Conservation (phyloP, 495 filamentous ascomycete species). For the Pyronema omphalodes region DNA sequence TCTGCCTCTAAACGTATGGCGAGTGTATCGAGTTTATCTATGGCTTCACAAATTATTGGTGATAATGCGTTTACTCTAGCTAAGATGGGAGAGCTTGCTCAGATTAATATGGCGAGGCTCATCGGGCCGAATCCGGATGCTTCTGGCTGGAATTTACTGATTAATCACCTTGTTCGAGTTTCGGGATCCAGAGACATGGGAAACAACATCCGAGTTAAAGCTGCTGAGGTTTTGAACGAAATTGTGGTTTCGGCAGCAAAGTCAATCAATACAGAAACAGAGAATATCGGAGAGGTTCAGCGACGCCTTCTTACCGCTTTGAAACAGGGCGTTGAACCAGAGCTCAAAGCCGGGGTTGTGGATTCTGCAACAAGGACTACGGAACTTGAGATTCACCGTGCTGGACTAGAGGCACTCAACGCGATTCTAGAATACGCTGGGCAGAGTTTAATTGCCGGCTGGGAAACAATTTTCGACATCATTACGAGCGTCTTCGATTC, state of each 20-base stretch:
- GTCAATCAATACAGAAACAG: conserved; percentile 30
- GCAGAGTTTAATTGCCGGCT: conserved; percentile 61
- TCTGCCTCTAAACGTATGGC: conserved; percentile 37
- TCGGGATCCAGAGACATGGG: conserved; percentile 36
- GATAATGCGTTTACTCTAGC: conserved; percentile 64
- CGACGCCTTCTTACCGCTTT: conserved; percentile 52
- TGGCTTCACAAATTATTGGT: conserved; percentile 34
- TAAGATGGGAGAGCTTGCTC: conserved; percentile 59
- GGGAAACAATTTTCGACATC: conserved; percentile 69
- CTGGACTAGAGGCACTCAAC: conserved; percentile 62
- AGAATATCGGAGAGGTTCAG: conserved; percentile 41
- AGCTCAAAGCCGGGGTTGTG: not conserved
- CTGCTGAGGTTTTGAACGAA: conserved; percentile 56
- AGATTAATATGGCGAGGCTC: conserved; percentile 61
- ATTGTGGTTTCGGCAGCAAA: conserved; percentile 47
- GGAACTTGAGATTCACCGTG: conserved; percentile 66
- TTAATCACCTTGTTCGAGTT: conserved; percentile 44
- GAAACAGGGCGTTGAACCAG: conserved; percentile 30
- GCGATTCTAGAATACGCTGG: conserved; percentile 75
- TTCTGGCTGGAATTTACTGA: conserved; percentile 61
- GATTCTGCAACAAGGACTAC: conserved; percentile 32
- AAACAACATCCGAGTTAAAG: conserved; percentile 47
- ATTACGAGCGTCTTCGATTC: conserved; percentile 63
- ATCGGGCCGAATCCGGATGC: conserved; percentile 40
- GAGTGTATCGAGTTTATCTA: conserved; percentile 40